Conservation (phyloP, 2,329 filamentous ascomycete genomes). For the Orbilia javanica region DNA sequence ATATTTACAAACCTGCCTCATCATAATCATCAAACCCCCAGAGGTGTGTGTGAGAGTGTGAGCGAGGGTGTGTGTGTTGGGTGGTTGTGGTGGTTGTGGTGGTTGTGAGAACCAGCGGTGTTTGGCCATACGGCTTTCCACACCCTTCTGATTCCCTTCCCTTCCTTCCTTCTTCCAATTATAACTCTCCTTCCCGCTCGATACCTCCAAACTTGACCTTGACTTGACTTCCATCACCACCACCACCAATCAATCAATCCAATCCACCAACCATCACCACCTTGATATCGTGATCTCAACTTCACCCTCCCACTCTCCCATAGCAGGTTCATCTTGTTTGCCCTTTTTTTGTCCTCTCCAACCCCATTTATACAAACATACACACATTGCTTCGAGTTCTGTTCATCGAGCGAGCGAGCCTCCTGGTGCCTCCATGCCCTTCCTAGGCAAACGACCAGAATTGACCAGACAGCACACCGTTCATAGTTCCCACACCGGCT, state of each 20-base stretch:
- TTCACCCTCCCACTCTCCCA: slow-evolving; percentile 16
- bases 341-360: slow-evolving; percentile 55
- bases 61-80: neutral
- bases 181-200: slow-evolving; percentile 56
- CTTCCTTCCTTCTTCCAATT: slow-evolving; percentile 58
- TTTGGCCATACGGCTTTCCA: slow-evolving; percentile 35
- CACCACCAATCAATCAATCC: neutral
- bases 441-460: slow-evolving; percentile 56
- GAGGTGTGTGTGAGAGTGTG: too few relatives aligned
- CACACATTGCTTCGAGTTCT: slow-evolving; percentile 37
- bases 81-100: neutral
- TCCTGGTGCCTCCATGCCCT: slow-evolving; percentile 55
- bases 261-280: slow-evolving; percentile 11
- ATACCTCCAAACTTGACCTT: slow-evolving; percentile 43
- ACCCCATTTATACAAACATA: slow-evolving; percentile 5
- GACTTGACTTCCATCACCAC: neutral
- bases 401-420: slow-evolving; percentile 53
- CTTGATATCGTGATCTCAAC: slow-evolving; percentile 23
- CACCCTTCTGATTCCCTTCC: slow-evolving; percentile 39
- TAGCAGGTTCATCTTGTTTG: neutral
- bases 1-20: too few relatives aligned
- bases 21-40: too few relatives aligned
- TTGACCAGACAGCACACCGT: slow-evolving; percentile 54
- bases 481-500: slow-evolving; percentile 58
- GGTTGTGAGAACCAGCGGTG: neutral